Evolutionary conservation across 106 monocot species (phyloP).

Genomic region (Alisma plantagoaquatica): DNA sequence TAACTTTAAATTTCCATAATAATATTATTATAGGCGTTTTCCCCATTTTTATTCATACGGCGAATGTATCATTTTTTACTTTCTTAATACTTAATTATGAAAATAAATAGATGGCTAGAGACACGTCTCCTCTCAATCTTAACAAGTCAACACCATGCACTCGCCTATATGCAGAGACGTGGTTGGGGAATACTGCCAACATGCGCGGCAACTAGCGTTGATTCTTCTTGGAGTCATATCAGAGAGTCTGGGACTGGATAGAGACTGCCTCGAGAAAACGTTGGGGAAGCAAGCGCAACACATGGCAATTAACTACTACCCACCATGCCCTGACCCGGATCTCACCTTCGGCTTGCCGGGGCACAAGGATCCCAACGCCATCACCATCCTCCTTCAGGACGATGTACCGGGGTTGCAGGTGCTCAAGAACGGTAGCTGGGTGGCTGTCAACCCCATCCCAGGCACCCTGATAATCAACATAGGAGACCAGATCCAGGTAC

Average conservation of each 20-base stretch:
- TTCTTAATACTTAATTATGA: no score
- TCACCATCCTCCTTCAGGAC: no score
- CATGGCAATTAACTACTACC: slow-evolving; percentile 78
- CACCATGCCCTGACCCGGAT: slow-evolving; percentile 69
- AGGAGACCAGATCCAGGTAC: slow-evolving; percentile 34
- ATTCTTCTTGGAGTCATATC: slow-evolving; percentile 34
- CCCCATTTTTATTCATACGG: no score
- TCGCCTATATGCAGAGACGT: slow-evolving; percentile 43
- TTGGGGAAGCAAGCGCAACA: slow-evolving; percentile 52
- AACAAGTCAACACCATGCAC: no score
- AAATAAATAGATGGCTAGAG: no score
- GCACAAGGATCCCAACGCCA: no score
- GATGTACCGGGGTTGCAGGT: slow-evolving; percentile 43
- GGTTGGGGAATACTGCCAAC: slow-evolving; percentile 26
- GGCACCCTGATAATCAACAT: slow-evolving; percentile 31
- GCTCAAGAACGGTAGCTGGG: slow-evolving; percentile 23
- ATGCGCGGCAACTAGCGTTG: slow-evolving; percentile 24
- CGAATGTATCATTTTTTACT: no score
- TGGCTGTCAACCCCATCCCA: slow-evolving; percentile 19
- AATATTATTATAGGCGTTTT: no score
- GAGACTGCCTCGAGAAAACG: slow-evolving; percentile 32
- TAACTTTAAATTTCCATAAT: no score
- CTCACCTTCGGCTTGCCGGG: no score
- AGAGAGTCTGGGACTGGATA: slow-evolving; percentile 43
- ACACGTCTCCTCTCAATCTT: no score